A percentile compares a stretch with the other conserved stretches of the same genome.
Conservation (phyloP, 1,284 basidiomycete genomes). For the Malassezia caprae region DNA sequence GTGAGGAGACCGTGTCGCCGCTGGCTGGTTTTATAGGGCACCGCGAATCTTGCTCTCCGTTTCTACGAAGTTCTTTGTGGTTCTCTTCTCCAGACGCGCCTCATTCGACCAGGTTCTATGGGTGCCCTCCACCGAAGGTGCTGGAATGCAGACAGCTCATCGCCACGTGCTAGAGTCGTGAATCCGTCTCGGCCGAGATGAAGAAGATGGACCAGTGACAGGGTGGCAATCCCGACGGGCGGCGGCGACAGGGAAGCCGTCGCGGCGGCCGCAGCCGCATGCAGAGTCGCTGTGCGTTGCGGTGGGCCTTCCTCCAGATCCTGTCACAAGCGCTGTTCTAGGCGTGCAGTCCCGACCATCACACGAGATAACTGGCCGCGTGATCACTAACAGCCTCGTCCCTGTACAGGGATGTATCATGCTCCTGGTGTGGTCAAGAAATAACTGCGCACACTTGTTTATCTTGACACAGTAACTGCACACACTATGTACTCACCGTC, state of each 20-base stretch:
- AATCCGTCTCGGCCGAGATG: not conserved
- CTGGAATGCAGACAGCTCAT: conserved; percentile 6
- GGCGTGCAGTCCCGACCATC: not conserved
- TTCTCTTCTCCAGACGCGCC: conserved; percentile 1
- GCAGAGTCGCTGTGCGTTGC: not conserved
- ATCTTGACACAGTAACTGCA: not conserved
- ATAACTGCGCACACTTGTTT: conserved; percentile 3
- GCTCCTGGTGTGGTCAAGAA: conserved; percentile 2
- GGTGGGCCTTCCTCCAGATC: not conserved
- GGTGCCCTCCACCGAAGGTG: conserved; percentile 16
- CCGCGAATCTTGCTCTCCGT: not conserved
- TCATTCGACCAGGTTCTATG: conserved; percentile 13
- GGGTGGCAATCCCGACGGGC: not conserved
- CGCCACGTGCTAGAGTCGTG: not conserved
- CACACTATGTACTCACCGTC: conserved; percentile 17
- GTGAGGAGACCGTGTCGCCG: not conserved
- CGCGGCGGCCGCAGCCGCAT: not conserved
- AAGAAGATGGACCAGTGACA: not conserved
- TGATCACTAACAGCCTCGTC: not conserved
- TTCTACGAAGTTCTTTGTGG: conserved; percentile 11
- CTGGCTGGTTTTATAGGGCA: conserved; percentile 14
- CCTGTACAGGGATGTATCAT: conserved; percentile 9
- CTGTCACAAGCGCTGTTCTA: not conserved
- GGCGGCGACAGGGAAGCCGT: not conserved
- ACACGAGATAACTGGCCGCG: not conserved